phyloP scores from a whole-genome alignment of 2,329 filamentous ascomycete genomes.

The Fusarium mexicanum region DNA sequence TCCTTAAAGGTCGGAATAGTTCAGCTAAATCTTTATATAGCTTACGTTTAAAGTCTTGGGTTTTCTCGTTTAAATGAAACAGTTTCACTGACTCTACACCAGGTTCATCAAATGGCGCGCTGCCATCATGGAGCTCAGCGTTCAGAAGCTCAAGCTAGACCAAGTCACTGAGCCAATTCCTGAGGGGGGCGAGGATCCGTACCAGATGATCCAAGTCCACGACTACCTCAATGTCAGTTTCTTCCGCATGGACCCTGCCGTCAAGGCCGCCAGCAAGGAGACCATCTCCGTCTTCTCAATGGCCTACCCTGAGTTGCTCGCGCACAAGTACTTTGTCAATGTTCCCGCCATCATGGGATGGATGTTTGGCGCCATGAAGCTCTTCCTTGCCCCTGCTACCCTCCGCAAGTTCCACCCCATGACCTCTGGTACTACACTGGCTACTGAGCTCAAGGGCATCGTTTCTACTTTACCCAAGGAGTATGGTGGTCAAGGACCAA shows the following conservation, averaged over 20 bases:
- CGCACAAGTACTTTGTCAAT: conserved; percentile 94
- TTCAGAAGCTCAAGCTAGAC: conserved; percentile 76
- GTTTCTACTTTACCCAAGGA: conserved; percentile 73
- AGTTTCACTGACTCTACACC: conserved; percentile 17
- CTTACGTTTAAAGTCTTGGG: background rate
- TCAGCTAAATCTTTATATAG: background rate
- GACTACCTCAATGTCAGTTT: conserved; percentile 92
- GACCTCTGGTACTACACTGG: conserved; percentile 76
- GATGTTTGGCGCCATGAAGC: conserved; percentile 79
- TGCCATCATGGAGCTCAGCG: conserved; percentile 87
- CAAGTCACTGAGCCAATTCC: conserved; percentile 76
- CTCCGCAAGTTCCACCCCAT: conserved; percentile 84
- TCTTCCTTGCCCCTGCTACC: conserved; percentile 77
- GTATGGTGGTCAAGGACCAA: conserved; percentile 79
- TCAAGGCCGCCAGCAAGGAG: conserved; percentile 80
- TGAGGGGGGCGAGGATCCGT: conserved; percentile 80
- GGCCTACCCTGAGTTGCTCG: conserved; percentile 87
- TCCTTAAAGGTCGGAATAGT: background rate
- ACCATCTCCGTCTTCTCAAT: conserved; percentile 83
- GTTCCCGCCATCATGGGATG: conserved; percentile 93
- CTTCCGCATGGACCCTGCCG: conserved; percentile 79
- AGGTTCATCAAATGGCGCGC: conserved; percentile 93
- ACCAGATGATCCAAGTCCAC: conserved; percentile 92
- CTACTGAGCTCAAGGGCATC: conserved; percentile 66
- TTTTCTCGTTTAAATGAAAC: background rate